Base-by-base conservation (phyloP, 1,284 basidiomycete genomes). In the Vanrija sp. region DNA sequence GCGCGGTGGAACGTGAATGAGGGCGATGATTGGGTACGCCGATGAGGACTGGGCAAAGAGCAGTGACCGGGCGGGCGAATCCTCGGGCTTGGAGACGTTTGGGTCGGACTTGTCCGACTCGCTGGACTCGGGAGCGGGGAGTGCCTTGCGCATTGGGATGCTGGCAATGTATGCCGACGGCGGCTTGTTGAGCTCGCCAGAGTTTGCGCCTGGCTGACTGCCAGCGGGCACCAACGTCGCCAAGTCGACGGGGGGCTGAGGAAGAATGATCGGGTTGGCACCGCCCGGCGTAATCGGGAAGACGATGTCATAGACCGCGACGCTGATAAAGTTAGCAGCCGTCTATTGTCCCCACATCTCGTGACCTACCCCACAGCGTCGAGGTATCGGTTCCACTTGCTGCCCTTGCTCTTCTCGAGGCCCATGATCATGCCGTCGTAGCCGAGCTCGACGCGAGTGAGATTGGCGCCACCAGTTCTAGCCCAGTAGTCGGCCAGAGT, bases 241-340 rank as follows among this genome's bases (percentile, higher is more conserved):
- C 4, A 73, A 56, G 41, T 75, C 65, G 9, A 69, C 64, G 3
- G 64, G 66, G 22, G 75, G 73, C 59, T 76, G 75, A 18, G 75
- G 75, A 1, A 76, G 66, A n/a, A 76, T 67, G 8, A 76, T 72
- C 4, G 75, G 73, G 47, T 69, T 68, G 18, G 67, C 62, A 1
- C 65, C 61, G 7, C 62, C 50, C 2, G 66, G 58, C 2, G 68
- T 51, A 4, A 66, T 43, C 0, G 75, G 72, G 3, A 70, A 61
- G 7, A 76, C 66, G 10, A 76, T 65, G 24, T 76, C 75, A 57
- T 75, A 76, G 15, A 75, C 75, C 2, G 70, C 72, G 36, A 76
- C 69, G 16, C 72, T 71, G 45, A 15, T 22, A 31, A 12, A 36
- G 24, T 53, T 12, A 55, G 45, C 39, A 16, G 22, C 7, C 27